phyloP scores from a whole-genome alignment of 108 stramenopile genomes.

The Cyclostephanos invisitatus region DNA sequence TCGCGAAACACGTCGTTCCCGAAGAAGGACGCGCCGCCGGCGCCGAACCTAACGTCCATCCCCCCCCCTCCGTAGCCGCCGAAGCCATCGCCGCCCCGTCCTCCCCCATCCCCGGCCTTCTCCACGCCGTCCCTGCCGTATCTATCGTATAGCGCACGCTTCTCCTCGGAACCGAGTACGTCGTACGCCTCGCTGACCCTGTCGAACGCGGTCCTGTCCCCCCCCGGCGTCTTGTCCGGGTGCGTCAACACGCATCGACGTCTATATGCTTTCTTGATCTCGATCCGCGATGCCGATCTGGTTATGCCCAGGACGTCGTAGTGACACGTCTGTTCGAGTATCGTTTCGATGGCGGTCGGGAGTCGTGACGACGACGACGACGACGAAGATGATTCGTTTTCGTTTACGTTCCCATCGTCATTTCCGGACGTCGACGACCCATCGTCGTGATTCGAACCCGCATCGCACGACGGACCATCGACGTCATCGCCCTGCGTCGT shows the following conservation, averaged over 20 bases:
- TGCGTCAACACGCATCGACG: constrained; percentile 87
- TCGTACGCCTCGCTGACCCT: constrained; percentile 94
- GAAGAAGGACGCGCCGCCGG: constrained; percentile 13
- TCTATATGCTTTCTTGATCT: constrained; percentile 91
- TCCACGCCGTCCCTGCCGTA: constrained; percentile 79
- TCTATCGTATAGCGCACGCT: constrained; percentile 90
- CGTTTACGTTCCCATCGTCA: not conserved
- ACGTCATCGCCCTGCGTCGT: no score
- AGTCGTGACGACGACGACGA: constrained; percentile 13
- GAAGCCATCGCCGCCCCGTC: constrained; percentile 31
- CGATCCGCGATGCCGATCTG: constrained; percentile 19
- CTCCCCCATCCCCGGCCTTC: constrained; percentile 20
- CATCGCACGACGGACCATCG: not conserved
- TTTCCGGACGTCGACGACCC: not conserved
- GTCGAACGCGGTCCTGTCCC: constrained; percentile 85
- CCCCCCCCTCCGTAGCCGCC: constrained; percentile 16
- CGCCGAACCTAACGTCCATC: constrained; percentile 43
- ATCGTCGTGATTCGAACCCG: not conserved
- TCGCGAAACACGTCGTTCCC: constrained; percentile 33
- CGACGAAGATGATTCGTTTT: not conserved
- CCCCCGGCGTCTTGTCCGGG: constrained; percentile 87
- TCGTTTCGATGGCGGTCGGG: constrained; percentile 28
- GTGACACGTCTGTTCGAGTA: constrained; percentile 32
- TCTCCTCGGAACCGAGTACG: constrained; percentile 87
- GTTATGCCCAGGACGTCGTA: constrained; percentile 39